These are phyloP conservation scores for Dryas octopetala DNA, from an alignment of 306 rosid species.

Conservation along the genomic window DNA sequence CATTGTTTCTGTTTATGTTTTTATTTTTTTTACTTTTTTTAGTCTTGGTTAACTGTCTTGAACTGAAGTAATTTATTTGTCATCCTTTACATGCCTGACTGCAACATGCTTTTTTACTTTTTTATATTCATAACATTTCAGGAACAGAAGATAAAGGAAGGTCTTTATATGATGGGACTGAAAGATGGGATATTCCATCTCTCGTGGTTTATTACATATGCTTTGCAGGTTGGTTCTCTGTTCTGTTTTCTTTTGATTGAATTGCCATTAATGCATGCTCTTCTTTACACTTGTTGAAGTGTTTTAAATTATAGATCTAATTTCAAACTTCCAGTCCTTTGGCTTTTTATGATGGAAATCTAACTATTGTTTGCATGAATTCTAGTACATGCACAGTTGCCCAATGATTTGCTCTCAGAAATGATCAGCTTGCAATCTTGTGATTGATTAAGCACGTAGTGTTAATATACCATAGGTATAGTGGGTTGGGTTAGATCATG, in stretches of 20 bases:
- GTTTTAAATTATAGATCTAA: not conserved
- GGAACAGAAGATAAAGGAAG: constrained; percentile 96
- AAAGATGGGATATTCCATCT: constrained; percentile 86
- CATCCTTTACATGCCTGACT: constrained; percentile 26
- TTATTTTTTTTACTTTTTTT: not conserved
- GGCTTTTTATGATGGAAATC: not conserved
- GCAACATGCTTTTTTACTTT: constrained; percentile 13
- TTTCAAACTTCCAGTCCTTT: not conserved
- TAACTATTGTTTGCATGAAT: not conserved
- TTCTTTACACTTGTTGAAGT: not conserved
- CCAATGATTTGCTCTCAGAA: not conserved
- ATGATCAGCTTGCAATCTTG: not conserved
- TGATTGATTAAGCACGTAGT: not conserved
- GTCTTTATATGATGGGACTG: constrained; percentile 98
- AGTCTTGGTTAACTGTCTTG: constrained; percentile 2
- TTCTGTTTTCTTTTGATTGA: constrained; percentile 11
- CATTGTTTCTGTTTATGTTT: not conserved
- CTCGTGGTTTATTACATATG: constrained; percentile 91
- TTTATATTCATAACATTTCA: constrained; percentile 34
- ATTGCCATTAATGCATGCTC: not conserved
- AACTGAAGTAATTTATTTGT: constrained; percentile 8
- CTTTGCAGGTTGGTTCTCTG: constrained; percentile 65
- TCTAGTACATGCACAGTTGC: not conserved
- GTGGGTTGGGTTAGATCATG: not conserved
- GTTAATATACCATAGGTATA: not conserved